Evolutionary conservation across 2,329 filamentous ascomycete species (phyloP), one percentile per base, ranked within the genome.

Genomic region (Colletotrichum lindemuthianum): DNA sequence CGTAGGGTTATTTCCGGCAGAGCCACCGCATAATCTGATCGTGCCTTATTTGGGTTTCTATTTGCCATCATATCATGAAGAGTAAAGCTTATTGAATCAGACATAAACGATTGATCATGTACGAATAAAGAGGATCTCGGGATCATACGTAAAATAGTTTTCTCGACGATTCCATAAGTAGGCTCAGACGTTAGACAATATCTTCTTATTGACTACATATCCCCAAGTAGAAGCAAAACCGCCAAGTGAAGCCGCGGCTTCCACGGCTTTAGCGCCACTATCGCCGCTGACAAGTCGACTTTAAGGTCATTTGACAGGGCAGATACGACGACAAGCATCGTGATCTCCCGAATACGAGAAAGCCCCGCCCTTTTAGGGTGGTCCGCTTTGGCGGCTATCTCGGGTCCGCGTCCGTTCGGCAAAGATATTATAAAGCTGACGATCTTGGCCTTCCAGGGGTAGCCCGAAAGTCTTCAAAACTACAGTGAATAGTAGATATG

Each of bases 341-440:
- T 37, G 40, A 52, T 59, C 40, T 59, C 56, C 15, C 39, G 10
- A 59, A 24, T 52, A 52, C 39, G 12, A 50, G 32, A 59, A 13
- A 32, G 9, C 47, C 56, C 15, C 39, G 37, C 49, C 40, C 12
- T 13, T 45, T 39, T 39, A 16, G 12, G 4, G 2, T 13, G 49
- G 16, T 34, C 57, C 49, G 53, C 48, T 45, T 24, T 24, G 34
- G 33, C 10, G 37, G 39, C 10, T 11, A 39, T n/a, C n/a, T 49
- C 33, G 56, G 24, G 39, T 16, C 15, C 39, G 40, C 51, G 40
- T 36, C 44, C 34, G n/a, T 45, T 12, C 11, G 45, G 32, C 13
- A 11, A 41, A 13, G 43, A 36, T 45, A 56, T 56, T 32, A 13
- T 13, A 16, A 11, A 32, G 13, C 40, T 24, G 24, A 24, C 24